Evolutionary conservation across 2,329 filamentous ascomycete species (phyloP).

Genomic region (Endocalyx cinctus): DNA sequence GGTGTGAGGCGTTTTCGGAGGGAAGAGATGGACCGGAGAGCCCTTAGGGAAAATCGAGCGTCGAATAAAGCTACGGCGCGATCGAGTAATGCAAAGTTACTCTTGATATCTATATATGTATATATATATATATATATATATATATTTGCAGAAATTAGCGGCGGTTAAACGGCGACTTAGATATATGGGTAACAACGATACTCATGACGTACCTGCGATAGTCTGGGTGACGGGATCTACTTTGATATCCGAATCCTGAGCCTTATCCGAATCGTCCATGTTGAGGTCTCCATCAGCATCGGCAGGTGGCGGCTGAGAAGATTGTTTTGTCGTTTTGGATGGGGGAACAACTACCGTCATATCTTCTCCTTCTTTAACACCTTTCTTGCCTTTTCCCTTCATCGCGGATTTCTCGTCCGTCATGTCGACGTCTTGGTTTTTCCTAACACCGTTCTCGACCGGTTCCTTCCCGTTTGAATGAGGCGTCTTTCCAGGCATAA

Average conservation of each 20-base stretch:
- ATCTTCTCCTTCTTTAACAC: slow-evolving; percentile 63
- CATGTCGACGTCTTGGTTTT: slow-evolving; percentile 67
- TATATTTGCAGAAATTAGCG: too few species aligned
- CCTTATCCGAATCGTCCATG: slow-evolving; percentile 60
- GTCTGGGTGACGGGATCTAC: slow-evolving; percentile 58
- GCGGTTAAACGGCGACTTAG: too few species aligned
- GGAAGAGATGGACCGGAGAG: slow-evolving; percentile 90
- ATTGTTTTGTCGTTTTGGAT: slow-evolving; percentile 58
- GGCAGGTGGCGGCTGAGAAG: slow-evolving; percentile 50
- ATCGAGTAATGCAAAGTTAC: slow-evolving; percentile 87
- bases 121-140: too few species aligned
- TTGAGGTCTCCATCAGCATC: slow-evolving; percentile 65
- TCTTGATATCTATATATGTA: slow-evolving; percentile 72
- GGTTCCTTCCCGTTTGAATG: slow-evolving; percentile 68
- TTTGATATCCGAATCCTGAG: slow-evolving; percentile 46
- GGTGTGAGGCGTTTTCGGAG: slow-evolving; percentile 86
- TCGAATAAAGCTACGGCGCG: slow-evolving; percentile 91
- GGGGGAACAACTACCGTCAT: slow-evolving; percentile 79
- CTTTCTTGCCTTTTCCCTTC: slow-evolving; percentile 64
- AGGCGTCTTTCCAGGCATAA: slow-evolving; percentile 70
- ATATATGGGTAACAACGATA: too few species aligned
- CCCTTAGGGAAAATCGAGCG: slow-evolving; percentile 88
- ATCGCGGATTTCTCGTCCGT: slow-evolving; percentile 56
- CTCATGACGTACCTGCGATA: slow-evolving; percentile 45
- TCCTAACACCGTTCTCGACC: slow-evolving; percentile 62